Evolutionary conservation across 129 eudicot species (phyloP), one percentile per base, ranked within the genome.

Genomic region (Tagetes patula): DNA sequence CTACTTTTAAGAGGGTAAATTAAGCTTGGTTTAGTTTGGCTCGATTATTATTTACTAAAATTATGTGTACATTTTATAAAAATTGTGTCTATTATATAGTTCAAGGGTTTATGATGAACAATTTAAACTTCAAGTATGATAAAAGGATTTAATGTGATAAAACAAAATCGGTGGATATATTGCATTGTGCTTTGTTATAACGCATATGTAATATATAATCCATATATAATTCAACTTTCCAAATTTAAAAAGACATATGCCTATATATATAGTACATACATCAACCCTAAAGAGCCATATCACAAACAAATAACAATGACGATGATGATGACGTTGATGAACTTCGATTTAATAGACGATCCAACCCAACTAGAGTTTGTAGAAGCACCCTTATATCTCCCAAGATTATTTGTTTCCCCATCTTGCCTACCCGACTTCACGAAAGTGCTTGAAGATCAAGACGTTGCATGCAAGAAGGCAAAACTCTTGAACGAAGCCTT

Each of bases 391-490:
- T 32, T 59, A 8, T 59, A 32, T 33, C 65, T 59, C 65, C 65
- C 65, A 59, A 59, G 6, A 33, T 32, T 59, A 14, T 59, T 59
- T 59, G 14, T 59, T 59, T 59, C 65, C 0, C 65, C 65, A 33
- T 59, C 65, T 59, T 33, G 41, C 65, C 65, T 59, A 10, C 41
- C 13, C 65, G 13, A 33, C 5, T 59, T 59, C 8, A 2, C 65
- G 12, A 12, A 59, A 11, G n/a, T 40, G 8, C 12, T 59, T 0
- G 65, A 59, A 34, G 65, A 32, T 43, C 48, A 43, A 0, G 10
- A 43, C 0, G 7, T 59, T 59, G 65, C 41, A 3, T 0, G 14
- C 65, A 59, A 59, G 65, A 59, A 59, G 40, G n/a, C 13, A n/a
- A 0, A 59, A 59, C 65, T 59, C 41, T 59, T 33, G 64, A 32